Evolutionary conservation across 495 filamentous ascomycete species (phyloP), one percentile per base, ranked within the genome.

Genomic region (Lepidopterella palustris): DNA sequence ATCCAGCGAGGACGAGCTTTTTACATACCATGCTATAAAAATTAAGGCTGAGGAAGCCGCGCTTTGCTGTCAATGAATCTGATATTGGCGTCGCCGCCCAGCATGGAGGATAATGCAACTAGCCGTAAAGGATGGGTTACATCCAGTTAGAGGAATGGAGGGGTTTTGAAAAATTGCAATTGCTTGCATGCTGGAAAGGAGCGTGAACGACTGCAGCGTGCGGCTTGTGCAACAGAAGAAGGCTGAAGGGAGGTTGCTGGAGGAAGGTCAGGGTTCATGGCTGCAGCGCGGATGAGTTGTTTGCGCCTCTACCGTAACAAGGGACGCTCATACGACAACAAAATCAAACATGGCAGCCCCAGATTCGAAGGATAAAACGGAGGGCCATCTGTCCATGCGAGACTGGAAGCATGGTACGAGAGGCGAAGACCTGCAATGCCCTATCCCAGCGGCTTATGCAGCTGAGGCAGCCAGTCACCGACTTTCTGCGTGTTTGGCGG

Each of bases 51-150:
- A 39, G 53, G 35, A 23, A 53, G 20, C 32, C 60, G 60, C 60
- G 65, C 58, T 57, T 58, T 58, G 52, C 55, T 50, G 63, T 68
- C 61, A 68, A 39, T 64, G 65, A 40, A 63, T 68, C 45, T 68
- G 65, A 57, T 64, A 62, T 45, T 57, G 58, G 49, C 40, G 61
- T 13, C 64, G 64, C 29, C 45, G 59, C 20, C 32, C 21, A 26
- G 51, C 45, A 57, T 28, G 24, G 45, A n/a, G 27, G n/a, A 50
- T 20, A 28, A 5, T 21, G 40, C 29, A 48, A 53, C 52, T 27
- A 23, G 61, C 50, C 49, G 49, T 45, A 53, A 50, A 55, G 23
- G 54, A 53, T 40, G 52, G 18, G 27, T 18, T 18, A 32, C 15
- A 31, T 27, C 32, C 52, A 32, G 25, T 6, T 18, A 26, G 45